These are phyloP conservation scores for Leucosporidium creatinivorum DNA, from an alignment of 768 basidiomycete species.

Conservation along the genomic window DNA sequence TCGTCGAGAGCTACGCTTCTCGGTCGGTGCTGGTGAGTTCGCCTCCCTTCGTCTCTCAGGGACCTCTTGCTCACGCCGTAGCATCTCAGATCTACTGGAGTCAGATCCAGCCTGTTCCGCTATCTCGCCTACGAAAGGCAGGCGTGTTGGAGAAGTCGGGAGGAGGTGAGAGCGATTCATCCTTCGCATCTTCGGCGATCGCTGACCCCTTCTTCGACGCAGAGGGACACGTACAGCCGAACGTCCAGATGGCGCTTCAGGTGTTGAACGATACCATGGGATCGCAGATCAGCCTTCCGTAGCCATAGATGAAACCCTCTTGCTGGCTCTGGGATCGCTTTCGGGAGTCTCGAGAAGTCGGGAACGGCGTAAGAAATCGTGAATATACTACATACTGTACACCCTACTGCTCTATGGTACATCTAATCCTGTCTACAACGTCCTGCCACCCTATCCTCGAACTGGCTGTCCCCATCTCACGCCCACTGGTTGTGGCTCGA, in stretches of 20 bases:
- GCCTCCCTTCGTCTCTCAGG: neutral
- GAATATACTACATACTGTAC: neutral
- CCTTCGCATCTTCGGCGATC: neutral
- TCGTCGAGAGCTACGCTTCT: constrained; percentile 26
- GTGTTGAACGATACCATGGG: constrained; percentile 5
- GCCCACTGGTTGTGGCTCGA: neutral
- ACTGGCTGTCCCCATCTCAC: neutral
- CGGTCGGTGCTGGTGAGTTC: constrained; percentile 21
- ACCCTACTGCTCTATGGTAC: neutral
- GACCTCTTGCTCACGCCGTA: too few species aligned
- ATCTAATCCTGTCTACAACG: neutral
- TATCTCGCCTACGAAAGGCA: constrained; percentile 1
- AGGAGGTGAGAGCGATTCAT: neutral
- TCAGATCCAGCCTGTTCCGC: neutral
- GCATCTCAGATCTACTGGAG: constrained; percentile 24
- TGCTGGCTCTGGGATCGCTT: too few species aligned
- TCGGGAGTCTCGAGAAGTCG: neutral
- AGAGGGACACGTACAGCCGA: constrained; percentile 18
- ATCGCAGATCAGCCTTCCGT: neutral
- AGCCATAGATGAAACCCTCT: neutral
- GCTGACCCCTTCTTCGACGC: neutral
- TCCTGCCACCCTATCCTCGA: neutral
- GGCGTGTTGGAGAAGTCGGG: constrained; percentile 16
- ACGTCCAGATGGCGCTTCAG: constrained; percentile 10
- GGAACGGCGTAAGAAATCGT: neutral